phyloP scores from a whole-genome alignment of 169 alveolate species.

The Blepharisma undulans region DNA sequence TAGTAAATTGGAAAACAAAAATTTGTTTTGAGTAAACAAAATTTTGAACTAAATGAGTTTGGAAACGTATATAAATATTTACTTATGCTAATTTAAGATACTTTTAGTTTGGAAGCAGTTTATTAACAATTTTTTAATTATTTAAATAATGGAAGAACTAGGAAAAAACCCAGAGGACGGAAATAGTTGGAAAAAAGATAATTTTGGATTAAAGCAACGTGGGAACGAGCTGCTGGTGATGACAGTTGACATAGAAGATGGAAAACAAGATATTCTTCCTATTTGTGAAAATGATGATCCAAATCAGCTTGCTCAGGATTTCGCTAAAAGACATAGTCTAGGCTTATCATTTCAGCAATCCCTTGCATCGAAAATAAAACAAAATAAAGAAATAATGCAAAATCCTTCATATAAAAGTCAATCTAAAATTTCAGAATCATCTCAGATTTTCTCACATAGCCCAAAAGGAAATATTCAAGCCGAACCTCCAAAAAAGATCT shows the following conservation, averaged over 20 bases:
- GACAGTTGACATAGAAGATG: slow-evolving; percentile 75
- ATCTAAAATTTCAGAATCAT: neutral
- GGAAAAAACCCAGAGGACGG: neutral
- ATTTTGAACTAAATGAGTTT: too few species aligned
- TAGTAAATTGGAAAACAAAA: neutral
- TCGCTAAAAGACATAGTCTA: slow-evolving; percentile 45
- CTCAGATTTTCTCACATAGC: neutral
- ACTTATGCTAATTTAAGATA: neutral
- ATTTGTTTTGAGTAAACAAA: neutral
- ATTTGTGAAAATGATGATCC: slow-evolving; percentile 63
- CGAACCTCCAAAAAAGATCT: neutral
- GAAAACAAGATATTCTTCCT: slow-evolving; percentile 56
- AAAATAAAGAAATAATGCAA: slow-evolving; percentile 11
- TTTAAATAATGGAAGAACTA: neutral
- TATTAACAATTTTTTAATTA: neutral
- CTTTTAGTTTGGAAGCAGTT: neutral
- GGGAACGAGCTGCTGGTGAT: slow-evolving; percentile 44
- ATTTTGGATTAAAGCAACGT: neutral
- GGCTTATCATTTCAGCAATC: neutral
- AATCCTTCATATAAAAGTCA: neutral
- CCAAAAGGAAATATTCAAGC: neutral
- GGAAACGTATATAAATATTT: neutral
- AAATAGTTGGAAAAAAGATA: neutral
- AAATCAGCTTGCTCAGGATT: slow-evolving; percentile 62
- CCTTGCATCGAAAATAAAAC: neutral